Base-by-base conservation (phyloP, 495 filamentous ascomycete species). In the Bathelium albidoporum region DNA sequence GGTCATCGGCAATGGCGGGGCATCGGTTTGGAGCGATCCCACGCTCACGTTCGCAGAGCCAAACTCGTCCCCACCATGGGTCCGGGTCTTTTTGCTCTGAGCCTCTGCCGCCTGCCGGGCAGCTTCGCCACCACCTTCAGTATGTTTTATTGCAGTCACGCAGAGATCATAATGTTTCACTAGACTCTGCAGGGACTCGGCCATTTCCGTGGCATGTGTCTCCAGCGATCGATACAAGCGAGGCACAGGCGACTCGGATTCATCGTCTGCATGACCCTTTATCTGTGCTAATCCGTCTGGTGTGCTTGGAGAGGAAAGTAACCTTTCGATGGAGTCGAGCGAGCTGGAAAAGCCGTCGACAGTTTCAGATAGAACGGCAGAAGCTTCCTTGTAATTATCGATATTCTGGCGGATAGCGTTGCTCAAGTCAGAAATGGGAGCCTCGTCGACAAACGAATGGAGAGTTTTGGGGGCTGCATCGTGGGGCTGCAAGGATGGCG, bases 131-230 rank as follows among this genome's bases (percentile, higher is more conserved):
- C 91, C 91, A 28, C 92, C 94, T 77, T 97, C 92, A 1, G 93
- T 96, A 64, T 93, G 88, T 66, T 90, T 89, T 32, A 97, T 86
- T 0, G 95, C 95, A 2, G 85, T 91, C 24, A 94, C 90, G 70
- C 94, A 98, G 62, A 95, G 85, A 74, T 98, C 94, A 68, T 95
- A 97, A 75, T 98, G 95, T 16, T 80, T 79, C n/a, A 90, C 91
- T 24, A 98, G 79, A 1, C 87, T 88, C 66, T 93, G 84, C 0
- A 98, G 80, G 24, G 89, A 78, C 59, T 83, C 77, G 32, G 91
- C 94, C 88, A 96, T 94, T 65, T 86, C 86, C 66, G 87, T 85
- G 0, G 94, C 92, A 65, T 91, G 85, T 59, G 80, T 80, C 69
- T 96, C 87, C 36, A 97, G 80, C 4, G 81, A 79, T 55, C 84